These are phyloP conservation scores for Dimocarpus longan DNA, from an alignment of 345 rosid genomes.

Conservation along the genomic window DNA sequence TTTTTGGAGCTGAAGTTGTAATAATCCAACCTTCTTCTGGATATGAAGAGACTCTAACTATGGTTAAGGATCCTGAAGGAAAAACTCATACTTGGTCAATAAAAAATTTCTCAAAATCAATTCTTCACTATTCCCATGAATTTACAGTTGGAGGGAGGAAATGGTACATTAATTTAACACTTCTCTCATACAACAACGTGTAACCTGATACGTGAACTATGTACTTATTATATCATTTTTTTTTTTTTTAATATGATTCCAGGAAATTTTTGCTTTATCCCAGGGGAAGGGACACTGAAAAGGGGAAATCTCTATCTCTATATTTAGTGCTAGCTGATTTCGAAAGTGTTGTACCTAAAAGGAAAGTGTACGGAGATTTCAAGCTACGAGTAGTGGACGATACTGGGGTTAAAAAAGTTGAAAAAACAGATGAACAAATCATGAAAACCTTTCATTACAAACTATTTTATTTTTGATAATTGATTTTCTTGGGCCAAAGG, in stretches of 20 bases:
- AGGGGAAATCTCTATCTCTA: too few species aligned
- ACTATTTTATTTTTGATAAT: too few species aligned
- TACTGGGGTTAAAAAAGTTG: background rate
- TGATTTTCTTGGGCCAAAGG: too few species aligned
- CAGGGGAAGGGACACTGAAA: too few species aligned
- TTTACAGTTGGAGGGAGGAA: too few species aligned
- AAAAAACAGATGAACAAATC: background rate
- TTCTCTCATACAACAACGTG: too few species aligned
- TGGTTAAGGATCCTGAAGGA: slow-evolving; percentile 26
- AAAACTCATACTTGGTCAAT: slow-evolving; percentile 35
- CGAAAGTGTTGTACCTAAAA: background rate
- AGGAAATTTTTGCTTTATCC: too few species aligned
- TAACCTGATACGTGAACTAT: too few species aligned
- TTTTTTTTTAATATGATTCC: background rate
- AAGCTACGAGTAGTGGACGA: background rate
- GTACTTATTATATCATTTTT: background rate
- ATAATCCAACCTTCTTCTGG: too few species aligned
- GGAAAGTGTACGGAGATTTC: background rate
- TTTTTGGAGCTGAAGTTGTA: slow-evolving; percentile 43
- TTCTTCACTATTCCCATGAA: slow-evolving; percentile 4
- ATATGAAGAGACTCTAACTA: slow-evolving; percentile 11
- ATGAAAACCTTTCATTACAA: too few species aligned
- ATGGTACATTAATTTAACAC: too few species aligned
- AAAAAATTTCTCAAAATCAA: slow-evolving; percentile 28
- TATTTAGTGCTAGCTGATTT: too few species aligned